These are phyloP conservation scores for Herpetomonas samuelpessoai DNA, from an alignment of 208 protist species.

Conservation along the genomic window DNA sequence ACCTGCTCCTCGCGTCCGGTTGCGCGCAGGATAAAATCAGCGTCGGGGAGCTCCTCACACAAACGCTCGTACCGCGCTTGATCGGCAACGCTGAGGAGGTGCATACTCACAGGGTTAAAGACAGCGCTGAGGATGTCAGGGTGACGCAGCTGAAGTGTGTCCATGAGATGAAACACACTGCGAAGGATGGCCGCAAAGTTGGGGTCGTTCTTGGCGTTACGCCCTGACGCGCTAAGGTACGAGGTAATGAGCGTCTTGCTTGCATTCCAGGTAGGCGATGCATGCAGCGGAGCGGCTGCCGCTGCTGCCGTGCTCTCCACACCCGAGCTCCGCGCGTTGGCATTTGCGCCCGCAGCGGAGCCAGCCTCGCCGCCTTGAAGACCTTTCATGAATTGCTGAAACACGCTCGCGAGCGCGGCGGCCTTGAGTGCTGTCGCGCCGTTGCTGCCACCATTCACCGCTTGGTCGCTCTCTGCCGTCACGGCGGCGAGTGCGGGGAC, in stretches of 20 bases:
- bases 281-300: background rate
- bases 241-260: background rate
- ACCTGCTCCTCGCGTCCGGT: background rate
- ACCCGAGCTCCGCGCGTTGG: too few species aligned
- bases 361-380: background rate
- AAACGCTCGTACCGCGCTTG: constrained; percentile 26
- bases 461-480: too few species aligned
- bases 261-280: background rate
- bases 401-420: background rate
- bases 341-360: too few species aligned
- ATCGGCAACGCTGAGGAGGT: constrained; percentile 19
- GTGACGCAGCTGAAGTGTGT: constrained; percentile 27
- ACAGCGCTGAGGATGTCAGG: constrained; percentile 23
- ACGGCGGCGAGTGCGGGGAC: too few species aligned
- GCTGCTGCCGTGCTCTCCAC: constrained; percentile 1
- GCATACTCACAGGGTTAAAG: constrained; percentile 21
- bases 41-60: constrained; percentile 19
- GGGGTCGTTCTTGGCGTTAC: constrained; percentile 12
- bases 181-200: constrained; percentile 32
- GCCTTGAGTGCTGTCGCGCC: too few species aligned
- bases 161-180: constrained; percentile 32
- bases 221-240: constrained; percentile 15
- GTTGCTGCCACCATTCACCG: background rate
- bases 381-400: constrained; percentile 6
- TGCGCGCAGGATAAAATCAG: constrained; percentile 9